These are phyloP conservation scores for Rhododendron griersonianum DNA, from an alignment of 148 eudicot genomes.

Conservation along the genomic window DNA sequence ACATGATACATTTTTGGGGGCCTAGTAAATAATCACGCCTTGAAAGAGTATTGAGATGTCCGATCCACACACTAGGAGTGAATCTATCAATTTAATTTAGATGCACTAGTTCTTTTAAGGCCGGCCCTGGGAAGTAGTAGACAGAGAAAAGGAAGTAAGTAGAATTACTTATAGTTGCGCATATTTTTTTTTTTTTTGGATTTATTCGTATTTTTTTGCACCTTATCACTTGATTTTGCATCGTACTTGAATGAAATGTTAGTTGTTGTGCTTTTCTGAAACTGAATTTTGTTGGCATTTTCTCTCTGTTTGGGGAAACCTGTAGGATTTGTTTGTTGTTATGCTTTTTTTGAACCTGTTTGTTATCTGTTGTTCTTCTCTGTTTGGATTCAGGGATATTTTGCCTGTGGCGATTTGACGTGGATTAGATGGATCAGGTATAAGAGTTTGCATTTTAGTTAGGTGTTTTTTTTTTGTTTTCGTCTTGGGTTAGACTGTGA, in stretches of 20 bases:
- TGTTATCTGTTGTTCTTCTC: not conserved
- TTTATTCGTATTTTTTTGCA: not conserved
- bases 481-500: not conserved
- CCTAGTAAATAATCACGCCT: not conserved
- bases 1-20: not conserved
- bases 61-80: not conserved
- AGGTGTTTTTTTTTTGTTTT: not conserved
- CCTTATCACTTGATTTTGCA: not conserved
- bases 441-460: not conserved
- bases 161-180: not conserved
- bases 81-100: not conserved
- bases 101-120: not conserved
- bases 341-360: not conserved
- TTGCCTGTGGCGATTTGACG: not conserved
- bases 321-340: not conserved
- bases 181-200: not conserved
- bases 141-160: not conserved
- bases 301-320: not conserved
- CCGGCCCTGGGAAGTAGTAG: not conserved
- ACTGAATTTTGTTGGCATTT: not conserved
- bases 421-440: slow-evolving; percentile 13
- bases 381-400: not conserved
- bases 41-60: not conserved
- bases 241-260: not conserved
- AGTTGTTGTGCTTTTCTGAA: not conserved